Conservation (phyloP, 106 monocot genomes). For the Cymbidium sinense region DNA sequence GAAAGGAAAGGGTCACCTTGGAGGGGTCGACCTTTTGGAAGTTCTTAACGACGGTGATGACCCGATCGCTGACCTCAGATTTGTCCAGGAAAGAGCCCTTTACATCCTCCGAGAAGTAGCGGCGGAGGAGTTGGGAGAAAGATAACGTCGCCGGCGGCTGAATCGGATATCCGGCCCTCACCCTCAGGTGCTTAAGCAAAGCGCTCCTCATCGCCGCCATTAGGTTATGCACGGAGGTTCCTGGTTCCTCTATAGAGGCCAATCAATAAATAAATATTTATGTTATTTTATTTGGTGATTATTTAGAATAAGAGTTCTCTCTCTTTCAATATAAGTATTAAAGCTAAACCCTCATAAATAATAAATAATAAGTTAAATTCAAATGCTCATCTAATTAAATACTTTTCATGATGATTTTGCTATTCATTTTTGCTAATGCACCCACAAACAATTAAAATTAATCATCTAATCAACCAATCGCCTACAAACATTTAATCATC, state of each 20-base stretch:
- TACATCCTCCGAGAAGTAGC: constrained; percentile 52
- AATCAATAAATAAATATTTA: too few relatives aligned
- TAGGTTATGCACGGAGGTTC: neutral
- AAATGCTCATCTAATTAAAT: too few relatives aligned
- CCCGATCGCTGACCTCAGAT: constrained; percentile 74
- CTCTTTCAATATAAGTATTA: too few relatives aligned
- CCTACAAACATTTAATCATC: too few relatives aligned
- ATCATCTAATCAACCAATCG: too few relatives aligned
- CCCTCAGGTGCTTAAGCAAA: constrained; percentile 67
- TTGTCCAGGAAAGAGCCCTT: constrained; percentile 93
- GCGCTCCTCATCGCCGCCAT: constrained; percentile 53
- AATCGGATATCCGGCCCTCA: constrained; percentile 4
- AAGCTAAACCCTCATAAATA: too few relatives aligned
- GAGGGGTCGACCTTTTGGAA: constrained; percentile 86
- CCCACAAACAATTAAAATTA: too few relatives aligned
- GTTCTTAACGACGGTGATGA: constrained; percentile 91
- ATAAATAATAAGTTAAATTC: too few relatives aligned
- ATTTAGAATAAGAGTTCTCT: too few relatives aligned
- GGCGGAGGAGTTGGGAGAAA: constrained; percentile 15
- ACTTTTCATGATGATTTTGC: too few relatives aligned
- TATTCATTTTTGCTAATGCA: too few relatives aligned
- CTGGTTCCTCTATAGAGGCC: neutral
- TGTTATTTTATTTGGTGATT: too few relatives aligned
- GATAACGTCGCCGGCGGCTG: constrained; percentile 6
- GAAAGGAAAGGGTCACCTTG: constrained; percentile 36